Evolutionary conservation across 2,329 filamentous ascomycete species (phyloP).

Genomic region (Aspergillus proliferans): DNA sequence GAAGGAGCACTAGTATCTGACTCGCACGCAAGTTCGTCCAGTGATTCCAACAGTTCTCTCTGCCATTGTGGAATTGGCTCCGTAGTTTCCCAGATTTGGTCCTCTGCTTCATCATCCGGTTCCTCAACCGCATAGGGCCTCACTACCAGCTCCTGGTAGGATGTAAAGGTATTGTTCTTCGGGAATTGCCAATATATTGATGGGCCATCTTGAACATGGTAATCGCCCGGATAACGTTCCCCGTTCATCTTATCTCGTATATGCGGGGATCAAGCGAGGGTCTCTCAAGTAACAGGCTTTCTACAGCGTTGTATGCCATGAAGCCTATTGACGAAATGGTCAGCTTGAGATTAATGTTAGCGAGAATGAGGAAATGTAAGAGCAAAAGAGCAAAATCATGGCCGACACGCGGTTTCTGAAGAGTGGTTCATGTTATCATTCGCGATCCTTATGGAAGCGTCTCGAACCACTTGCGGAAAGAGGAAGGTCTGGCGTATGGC

Average conservation of each 20-base stretch:
- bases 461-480: too few species aligned
- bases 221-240: background rate
- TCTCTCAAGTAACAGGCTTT: too few species aligned
- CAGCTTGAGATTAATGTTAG: too few species aligned
- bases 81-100: background rate
- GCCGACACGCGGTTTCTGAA: too few species aligned
- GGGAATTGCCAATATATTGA: background rate
- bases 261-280: background rate
- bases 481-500: too few species aligned
- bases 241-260: background rate
- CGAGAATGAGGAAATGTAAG: too few species aligned
- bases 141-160: constrained; percentile 20
- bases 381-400: too few species aligned
- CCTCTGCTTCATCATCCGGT: constrained; percentile 21
- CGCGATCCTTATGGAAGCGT: too few species aligned
- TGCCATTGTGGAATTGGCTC: constrained; percentile 23
- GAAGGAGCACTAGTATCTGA: constrained; percentile 15
- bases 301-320: too few species aligned
- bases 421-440: too few species aligned
- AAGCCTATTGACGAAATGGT: too few species aligned
- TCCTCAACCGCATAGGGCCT: constrained; percentile 37
- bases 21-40: constrained; percentile 26
- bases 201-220: background rate
- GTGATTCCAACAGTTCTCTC: constrained; percentile 28
- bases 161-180: background rate